Evolutionary conservation across 192 early-diverging fungal genomes (phyloP).

Genomic region (Coemansia sp.): DNA sequence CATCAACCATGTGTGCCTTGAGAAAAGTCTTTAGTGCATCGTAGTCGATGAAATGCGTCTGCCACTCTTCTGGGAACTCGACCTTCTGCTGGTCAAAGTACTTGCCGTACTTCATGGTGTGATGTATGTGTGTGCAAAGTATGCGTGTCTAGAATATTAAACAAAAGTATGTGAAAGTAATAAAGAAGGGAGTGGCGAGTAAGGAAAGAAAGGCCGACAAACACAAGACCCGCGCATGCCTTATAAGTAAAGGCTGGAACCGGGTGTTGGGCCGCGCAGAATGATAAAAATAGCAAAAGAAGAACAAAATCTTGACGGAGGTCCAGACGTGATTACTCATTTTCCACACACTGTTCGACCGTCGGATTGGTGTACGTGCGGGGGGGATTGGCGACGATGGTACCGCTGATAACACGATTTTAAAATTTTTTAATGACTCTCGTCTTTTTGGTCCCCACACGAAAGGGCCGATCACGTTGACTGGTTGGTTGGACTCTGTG

Average conservation of each 20-base stretch:
- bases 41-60: conserved; percentile 71
- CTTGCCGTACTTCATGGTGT: conserved; percentile 71
- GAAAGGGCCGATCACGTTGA: conserved; percentile 1
- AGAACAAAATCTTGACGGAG: neutral
- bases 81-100: conserved; percentile 64
- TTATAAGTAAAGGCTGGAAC: too few relatives aligned
- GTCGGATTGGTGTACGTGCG: neutral
- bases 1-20: conserved; percentile 62
- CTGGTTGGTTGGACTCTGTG: neutral
- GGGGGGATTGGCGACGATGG: neutral
- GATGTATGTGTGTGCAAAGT: neutral
- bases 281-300: too few relatives aligned
- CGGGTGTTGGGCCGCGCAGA: too few relatives aligned
- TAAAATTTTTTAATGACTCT: neutral
- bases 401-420: neutral
- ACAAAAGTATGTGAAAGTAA: neutral
- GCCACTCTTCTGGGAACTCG: conserved; percentile 68
- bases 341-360: too few relatives aligned
- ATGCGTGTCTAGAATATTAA: conserved; percentile 1
- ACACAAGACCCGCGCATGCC: neutral
- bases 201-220: conserved; percentile 1
- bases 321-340: neutral
- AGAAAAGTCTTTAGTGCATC: conserved; percentile 64
- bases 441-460: neutral
- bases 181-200: neutral